Base-by-base conservation (phyloP, 352 stramenopile genomes). In the Phytophthora chlamydospora region DNA sequence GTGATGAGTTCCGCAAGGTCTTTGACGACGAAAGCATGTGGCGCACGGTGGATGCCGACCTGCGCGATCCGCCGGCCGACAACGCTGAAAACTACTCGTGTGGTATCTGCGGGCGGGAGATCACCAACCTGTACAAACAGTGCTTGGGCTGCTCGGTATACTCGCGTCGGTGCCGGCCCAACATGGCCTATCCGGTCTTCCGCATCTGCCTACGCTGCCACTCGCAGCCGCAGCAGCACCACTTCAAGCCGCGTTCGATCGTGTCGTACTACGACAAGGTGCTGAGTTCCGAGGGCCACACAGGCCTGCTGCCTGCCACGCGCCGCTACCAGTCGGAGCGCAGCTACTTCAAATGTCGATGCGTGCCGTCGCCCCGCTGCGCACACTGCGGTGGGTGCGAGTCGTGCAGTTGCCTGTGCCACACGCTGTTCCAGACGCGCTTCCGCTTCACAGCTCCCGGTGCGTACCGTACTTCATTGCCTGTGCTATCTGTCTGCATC, bases 71-170 rank as follows among this genome's bases (percentile, higher is more conserved):
- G 61, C 69, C 51, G 40, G 43, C 29, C 9, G 62, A 75, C 42
- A 68, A 57, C 11, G 56, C 53, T 7, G 80, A 85, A 8, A 73
- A 76, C 38, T 93, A 90, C 58, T 62, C 58, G 40, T 93, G 84
- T 40, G 76, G 76, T 16, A 82, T 93, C 47, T 92, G 82, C 60
- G 66, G 68, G 0, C 75, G 83, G 1, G 86, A 95, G 62, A 82
- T 95, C n/a, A 82, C 80, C 19, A 95, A 95, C 63, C 74, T 88
- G 46, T 93, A 92, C 73, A 93, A 95, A 66, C 83, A 93, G 58
- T 95, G 86, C 31, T 68, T 95, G 3, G 86, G 86, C 33, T 95
- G 86, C 49, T 76, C 81, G 1, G 71, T 91, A 16, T 90, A 91
- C 59, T 72, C 78, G 27, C 81, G 73, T 32, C 65, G 73, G 17